Evolutionary conservation across 257 asterid genomes (phyloP).

Genomic region (Solanum peruvianum): DNA sequence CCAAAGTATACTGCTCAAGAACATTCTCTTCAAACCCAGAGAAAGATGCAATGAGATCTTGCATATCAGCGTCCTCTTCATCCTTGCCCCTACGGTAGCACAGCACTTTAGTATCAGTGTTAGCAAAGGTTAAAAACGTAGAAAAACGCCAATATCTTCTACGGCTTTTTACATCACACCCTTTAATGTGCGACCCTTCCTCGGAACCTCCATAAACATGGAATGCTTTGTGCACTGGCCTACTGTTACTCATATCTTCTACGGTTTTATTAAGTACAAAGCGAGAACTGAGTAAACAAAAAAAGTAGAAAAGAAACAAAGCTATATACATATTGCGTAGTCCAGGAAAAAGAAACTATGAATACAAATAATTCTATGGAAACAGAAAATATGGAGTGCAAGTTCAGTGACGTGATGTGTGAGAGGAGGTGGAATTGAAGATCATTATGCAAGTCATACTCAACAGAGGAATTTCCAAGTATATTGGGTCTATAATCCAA

Average conservation of each 20-base stretch:
- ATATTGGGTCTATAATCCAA: not conserved
- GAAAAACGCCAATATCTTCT: not conserved
- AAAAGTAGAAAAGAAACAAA: not conserved
- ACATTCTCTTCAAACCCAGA: slow-evolving; percentile 89
- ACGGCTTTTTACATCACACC: not conserved
- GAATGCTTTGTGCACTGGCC: not conserved
- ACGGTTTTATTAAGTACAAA: not conserved
- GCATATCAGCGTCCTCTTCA: slow-evolving; percentile 69
- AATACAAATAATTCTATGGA: not conserved
- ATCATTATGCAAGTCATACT: not conserved
- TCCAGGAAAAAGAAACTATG: not conserved
- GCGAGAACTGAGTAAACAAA: not conserved
- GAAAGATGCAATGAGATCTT: slow-evolving; percentile 65
- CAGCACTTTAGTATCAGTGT: not conserved
- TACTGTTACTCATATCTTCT: not conserved
- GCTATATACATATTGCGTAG: not conserved
- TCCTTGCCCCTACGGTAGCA: slow-evolving; percentile 42
- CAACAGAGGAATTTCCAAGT: not conserved
- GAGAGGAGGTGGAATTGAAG: not conserved
- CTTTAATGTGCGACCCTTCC: not conserved
- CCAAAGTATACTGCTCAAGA: slow-evolving; percentile 77
- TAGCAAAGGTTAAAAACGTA: not conserved
- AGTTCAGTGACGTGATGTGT: not conserved
- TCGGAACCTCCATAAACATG: not conserved
- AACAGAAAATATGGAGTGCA: not conserved